Evolutionary conservation across 2,329 filamentous ascomycete genomes (phyloP).

Genomic region (Didymellaceae sp.): DNA sequence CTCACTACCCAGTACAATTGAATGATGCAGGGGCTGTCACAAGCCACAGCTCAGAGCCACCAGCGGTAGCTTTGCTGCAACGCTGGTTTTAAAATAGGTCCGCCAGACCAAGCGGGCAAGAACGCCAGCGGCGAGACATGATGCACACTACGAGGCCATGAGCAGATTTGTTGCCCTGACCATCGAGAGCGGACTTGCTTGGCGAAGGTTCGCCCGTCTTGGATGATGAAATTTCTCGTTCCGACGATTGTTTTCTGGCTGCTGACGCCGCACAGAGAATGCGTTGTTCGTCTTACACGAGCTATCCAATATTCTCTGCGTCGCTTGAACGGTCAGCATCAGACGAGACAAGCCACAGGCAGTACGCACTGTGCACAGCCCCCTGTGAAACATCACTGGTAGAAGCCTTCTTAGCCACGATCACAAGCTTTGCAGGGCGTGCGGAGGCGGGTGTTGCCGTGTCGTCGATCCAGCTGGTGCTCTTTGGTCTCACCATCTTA

Average conservation of each 20-base stretch:
- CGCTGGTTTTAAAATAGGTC: slow-evolving; percentile 13
- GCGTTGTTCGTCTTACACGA: slow-evolving; percentile 16
- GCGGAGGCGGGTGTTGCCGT: slow-evolving; percentile 5
- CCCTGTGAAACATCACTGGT: no score
- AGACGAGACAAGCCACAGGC: not conserved
- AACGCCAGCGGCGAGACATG: slow-evolving; percentile 5
- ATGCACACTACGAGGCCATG: not conserved
- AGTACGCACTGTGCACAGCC: no score
- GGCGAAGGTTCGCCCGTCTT: not conserved
- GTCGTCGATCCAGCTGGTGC: not conserved
- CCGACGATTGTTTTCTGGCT: no score
- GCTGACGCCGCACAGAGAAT: no score
- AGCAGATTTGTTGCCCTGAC: not conserved
- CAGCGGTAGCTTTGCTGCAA: slow-evolving; percentile 6
- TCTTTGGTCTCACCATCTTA: slow-evolving; percentile 1
- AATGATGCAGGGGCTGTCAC: slow-evolving; percentile 5
- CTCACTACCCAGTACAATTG: not conserved
- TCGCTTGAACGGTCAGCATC: not conserved
- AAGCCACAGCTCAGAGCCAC: slow-evolving; percentile 10
- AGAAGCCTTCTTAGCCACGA: not conserved
- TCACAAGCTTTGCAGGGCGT: not conserved
- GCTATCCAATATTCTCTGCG: slow-evolving; percentile 4
- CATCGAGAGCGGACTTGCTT: not conserved
- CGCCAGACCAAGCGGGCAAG: slow-evolving; percentile 1
- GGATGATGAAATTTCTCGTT: not conserved